These are phyloP conservation scores for Cladosporium austrohemisphaericum DNA, from an alignment of 2,329 filamentous ascomycete species.

Conservation along the genomic window DNA sequence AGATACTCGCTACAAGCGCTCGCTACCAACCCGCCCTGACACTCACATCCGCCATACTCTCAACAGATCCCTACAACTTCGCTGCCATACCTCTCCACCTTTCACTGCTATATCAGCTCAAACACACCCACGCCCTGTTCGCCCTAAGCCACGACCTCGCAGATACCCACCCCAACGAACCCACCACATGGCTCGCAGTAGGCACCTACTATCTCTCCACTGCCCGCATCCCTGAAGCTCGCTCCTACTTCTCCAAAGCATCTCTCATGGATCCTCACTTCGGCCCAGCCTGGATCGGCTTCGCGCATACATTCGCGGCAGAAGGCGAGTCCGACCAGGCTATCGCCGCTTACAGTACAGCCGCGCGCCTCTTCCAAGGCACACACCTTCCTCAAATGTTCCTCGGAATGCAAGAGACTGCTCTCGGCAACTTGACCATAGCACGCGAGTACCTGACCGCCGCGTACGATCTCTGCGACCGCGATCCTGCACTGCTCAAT, in stretches of 20 bases:
- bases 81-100: conserved; percentile 85
- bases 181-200: conserved; percentile 89
- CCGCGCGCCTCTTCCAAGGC: conserved; percentile 89
- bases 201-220: conserved; percentile 92
- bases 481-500: conserved; percentile 86
- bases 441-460: conserved; percentile 93
- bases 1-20: conserved; percentile 91
- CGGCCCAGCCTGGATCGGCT: conserved; percentile 96
- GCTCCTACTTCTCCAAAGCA: conserved; percentile 94
- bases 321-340: conserved; percentile 98
- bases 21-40: conserved; percentile 82
- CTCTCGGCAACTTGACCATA: conserved; percentile 88
- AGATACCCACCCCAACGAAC: conserved; percentile 85
- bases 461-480: conserved; percentile 76
- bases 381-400: conserved; percentile 95
- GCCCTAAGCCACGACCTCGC: conserved; percentile 88
- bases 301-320: conserved; percentile 95
- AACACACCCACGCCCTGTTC: conserved; percentile 83
- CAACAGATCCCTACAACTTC: conserved; percentile 84
- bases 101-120: conserved; percentile 83
- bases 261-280: conserved; percentile 98
- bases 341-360: conserved; percentile 94
- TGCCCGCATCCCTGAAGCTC: conserved; percentile 83
- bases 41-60: conserved; percentile 78
- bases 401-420: conserved; percentile 96